Conservation (phyloP, 768 basidiomycete species). For the Boletus sp. region DNA sequence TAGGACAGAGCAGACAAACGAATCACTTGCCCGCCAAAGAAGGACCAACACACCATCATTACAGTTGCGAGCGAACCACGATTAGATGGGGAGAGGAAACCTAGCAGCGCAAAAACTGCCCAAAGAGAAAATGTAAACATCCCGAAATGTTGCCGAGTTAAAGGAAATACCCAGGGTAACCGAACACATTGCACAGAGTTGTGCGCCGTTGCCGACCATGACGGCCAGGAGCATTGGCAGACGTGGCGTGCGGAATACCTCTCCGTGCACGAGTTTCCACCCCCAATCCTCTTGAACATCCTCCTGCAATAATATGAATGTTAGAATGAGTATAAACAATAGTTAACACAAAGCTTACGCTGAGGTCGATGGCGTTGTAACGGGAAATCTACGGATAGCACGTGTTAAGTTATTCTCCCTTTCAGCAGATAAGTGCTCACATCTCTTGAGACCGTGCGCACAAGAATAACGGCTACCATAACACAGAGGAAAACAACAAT, state of each 20-base stretch:
- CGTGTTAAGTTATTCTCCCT: background rate
- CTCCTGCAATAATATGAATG: constrained; percentile 47
- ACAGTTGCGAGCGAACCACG: constrained; percentile 86
- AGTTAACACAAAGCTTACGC: constrained; percentile 44
- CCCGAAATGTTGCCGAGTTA: background rate
- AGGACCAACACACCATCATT: constrained; percentile 73
- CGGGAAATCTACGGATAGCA: constrained; percentile 35
- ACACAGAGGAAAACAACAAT: constrained; percentile 88
- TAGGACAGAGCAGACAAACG: background rate
- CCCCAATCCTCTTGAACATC: constrained; percentile 98
- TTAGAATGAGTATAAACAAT: background rate
- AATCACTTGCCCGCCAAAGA: constrained; percentile 73
- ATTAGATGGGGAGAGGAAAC: constrained; percentile 94
- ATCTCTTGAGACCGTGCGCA: constrained; percentile 85
- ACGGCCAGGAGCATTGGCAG: constrained; percentile 77
- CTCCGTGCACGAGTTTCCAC: constrained; percentile 96
- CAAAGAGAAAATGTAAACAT: constrained; percentile 3
- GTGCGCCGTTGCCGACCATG: constrained; percentile 73
- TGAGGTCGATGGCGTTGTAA: constrained; percentile 93
- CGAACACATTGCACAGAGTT: constrained; percentile 71
- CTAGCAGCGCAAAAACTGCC: constrained; percentile 84
- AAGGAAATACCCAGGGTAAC: constrained; percentile 71
- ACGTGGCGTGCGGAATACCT: constrained; percentile 85
- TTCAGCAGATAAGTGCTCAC: constrained; percentile 38
- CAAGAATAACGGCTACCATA: constrained; percentile 91